Base-by-base conservation (phyloP, 768 basidiomycete species). In the Crassisporium funariophilum region DNA sequence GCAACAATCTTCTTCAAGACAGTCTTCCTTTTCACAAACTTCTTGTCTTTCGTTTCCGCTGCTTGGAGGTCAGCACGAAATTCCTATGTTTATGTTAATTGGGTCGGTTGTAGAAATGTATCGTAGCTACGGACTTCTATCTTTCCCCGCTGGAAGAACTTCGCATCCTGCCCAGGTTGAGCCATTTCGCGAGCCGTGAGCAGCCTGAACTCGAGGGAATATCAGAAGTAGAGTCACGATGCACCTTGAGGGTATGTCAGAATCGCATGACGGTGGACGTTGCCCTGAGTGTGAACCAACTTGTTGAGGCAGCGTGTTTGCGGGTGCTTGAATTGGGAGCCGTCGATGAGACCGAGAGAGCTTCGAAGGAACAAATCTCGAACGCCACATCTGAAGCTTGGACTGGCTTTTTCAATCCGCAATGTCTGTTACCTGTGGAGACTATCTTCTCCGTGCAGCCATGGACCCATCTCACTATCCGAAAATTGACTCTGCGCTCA, bases 1-100 rank as follows among this genome's bases (percentile, higher is more conserved):
- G 97, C 97, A 10, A 98, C 93, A 50, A 98, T 88, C 75, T 95
- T 95, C 80, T 99, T 98, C 58, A 98, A 70, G 15, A 91, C 88
- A 0, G 83, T 94, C 79, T 94, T 98, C 59, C 94, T 82, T 69
- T 95, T 95, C 56, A 83, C 72, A 55, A 81, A 98, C 60, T 94
- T 95, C 78, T 98, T 99, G 78, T 99, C 97, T 71, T 97, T 97
- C 53, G 86, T 76, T 65, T 93, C 92, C 7, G 91, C 88, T 37
- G 90, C 88, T 65, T 91, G 88, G 35, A 97, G 79, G 65, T 98
- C 94, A 53, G 86, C 81, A 44, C 92, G 86, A 61, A 95, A 90
- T 77, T 94, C 92, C 86, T 91, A 59, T 38, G 15, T 31, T 27
- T 33, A 23, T 51, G 41, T 10, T 31, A 10, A 31, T 11, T n/a